Evolutionary conservation across 495 filamentous ascomycete species (phyloP), one percentile per base, ranked within the genome.

Genomic region (Tirmania nivea): DNA sequence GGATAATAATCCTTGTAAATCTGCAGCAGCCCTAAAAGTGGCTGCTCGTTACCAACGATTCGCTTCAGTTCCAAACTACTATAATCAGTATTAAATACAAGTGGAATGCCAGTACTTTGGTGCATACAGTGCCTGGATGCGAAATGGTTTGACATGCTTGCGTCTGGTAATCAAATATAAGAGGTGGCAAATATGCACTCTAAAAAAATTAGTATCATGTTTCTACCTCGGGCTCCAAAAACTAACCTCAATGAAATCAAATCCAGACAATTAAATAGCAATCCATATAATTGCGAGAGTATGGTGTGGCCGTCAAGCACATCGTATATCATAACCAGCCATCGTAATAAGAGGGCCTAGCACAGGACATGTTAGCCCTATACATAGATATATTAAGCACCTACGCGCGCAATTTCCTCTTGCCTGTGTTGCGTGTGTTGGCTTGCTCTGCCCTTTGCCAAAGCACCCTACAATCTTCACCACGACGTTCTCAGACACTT

Each of bases 1-100:
- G 87, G 86, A 60, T 86, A 90, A 61, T 89, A 90, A 62, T 86
- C 84, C 60, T 90, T 90, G 68, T 81, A 94, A 8, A 87, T 73
- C 54, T 78, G 75, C 25, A 93, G 71, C n/a, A 94, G 71, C n/a
- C 80, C 80, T 25, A 80, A 70, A 39, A 94, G 67, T 48, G 78
- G 77, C 49, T 80, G 83, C 53, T 94, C 87, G 55, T 80, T 79
- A 42, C 78, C 78, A 19, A 76, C 71, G 51, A 74, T 72, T 39
- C 74, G 66, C n/a, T 73, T 75, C 21, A 83, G 65, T 49, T 70
- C 71, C 53, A 84, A 69, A 52, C 79, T 83, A 54, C 14, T 34
- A 37, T 39, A 35, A 12, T 35, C 55, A 70, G 17, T 39, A 36
- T 48, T 53, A 48, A 3, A 8, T 9, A 51, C 3, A 25, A 54